phyloP scores from a whole-genome alignment of 1,284 basidiomycete species.

The Pseudozyma hubeiensis region DNA sequence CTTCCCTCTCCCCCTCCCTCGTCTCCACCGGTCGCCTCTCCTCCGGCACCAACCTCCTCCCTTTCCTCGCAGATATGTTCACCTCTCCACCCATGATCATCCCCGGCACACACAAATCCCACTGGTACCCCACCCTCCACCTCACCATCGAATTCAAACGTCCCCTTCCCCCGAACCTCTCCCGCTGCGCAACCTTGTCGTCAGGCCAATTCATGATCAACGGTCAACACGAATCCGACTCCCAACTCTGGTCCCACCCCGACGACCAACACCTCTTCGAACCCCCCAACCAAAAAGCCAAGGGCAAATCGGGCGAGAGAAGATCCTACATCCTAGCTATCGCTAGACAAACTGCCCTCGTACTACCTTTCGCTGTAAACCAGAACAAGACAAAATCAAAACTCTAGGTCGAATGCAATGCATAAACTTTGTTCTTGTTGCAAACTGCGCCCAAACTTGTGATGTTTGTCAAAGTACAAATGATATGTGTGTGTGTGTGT shows the following conservation, averaged over 20 bases:
- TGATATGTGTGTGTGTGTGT: neutral
- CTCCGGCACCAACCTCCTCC: conserved; percentile 20
- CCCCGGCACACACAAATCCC: conserved; percentile 19
- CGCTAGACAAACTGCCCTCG: conserved; percentile 41
- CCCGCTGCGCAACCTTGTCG: conserved; percentile 14
- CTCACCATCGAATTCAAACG: conserved; percentile 53
- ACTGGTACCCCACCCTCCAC: conserved; percentile 52
- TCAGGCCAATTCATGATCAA: conserved; percentile 41
- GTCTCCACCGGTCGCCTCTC: conserved; percentile 5
- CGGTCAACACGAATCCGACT: conserved; percentile 50
- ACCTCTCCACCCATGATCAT: conserved; percentile 35
- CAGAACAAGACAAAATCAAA: conserved; percentile 26
- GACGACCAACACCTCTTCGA: conserved; percentile 32
- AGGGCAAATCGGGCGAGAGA: neutral
- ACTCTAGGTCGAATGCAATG: too few species aligned
- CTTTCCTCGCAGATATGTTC: conserved; percentile 50
- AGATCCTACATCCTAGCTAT: conserved; percentile 33
- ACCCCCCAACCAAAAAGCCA: neutral
- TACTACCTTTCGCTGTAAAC: conserved; percentile 39
- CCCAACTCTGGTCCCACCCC: conserved; percentile 43
- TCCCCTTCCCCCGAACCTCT: conserved; percentile 8
- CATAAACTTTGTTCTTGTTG: too few species aligned
- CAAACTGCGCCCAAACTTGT: too few species aligned
- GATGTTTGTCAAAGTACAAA: too few species aligned
- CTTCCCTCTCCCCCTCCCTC: neutral